Conservation (phyloP, 2,329 filamentous ascomycete genomes). For the Biscogniauxia sp. region DNA sequence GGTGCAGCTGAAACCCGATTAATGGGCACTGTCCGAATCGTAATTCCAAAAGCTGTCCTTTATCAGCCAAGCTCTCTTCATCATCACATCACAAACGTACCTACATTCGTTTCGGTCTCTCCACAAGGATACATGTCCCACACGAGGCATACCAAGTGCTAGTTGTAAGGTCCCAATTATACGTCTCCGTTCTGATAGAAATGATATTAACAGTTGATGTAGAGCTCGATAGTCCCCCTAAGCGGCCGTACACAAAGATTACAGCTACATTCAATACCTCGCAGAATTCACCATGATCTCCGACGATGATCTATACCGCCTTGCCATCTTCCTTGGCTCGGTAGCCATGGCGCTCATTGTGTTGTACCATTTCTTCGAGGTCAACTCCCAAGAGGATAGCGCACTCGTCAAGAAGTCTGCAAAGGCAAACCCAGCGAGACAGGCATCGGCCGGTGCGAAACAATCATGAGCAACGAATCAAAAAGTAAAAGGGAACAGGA, state of each 20-base stretch:
- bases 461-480: slow-evolving; percentile 20
- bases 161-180: background rate
- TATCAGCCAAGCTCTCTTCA: background rate
- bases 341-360: slow-evolving; percentile 90
- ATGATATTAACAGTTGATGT: background rate
- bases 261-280: slow-evolving; percentile 15
- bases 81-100: background rate
- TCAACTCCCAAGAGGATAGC: slow-evolving; percentile 64
- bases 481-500: background rate
- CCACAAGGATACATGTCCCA: background rate
- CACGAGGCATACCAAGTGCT: background rate
- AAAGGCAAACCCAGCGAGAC: slow-evolving; percentile 28
- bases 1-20: background rate
- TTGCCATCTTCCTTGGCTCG: slow-evolving; percentile 90
- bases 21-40: background rate
- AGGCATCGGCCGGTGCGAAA: slow-evolving; percentile 24
- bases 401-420: slow-evolving; percentile 26
- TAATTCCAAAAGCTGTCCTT: background rate
- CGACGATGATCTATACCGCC: slow-evolving; percentile 83
- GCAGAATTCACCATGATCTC: slow-evolving; percentile 74
- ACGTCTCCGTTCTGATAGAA: background rate
- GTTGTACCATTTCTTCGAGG: slow-evolving; percentile 92
- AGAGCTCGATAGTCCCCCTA: background rate
- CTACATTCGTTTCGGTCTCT: background rate
- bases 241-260: slow-evolving; percentile 3